Conservation (phyloP, 2,329 filamentous ascomycete genomes). For the Simplicillium sp. region DNA sequence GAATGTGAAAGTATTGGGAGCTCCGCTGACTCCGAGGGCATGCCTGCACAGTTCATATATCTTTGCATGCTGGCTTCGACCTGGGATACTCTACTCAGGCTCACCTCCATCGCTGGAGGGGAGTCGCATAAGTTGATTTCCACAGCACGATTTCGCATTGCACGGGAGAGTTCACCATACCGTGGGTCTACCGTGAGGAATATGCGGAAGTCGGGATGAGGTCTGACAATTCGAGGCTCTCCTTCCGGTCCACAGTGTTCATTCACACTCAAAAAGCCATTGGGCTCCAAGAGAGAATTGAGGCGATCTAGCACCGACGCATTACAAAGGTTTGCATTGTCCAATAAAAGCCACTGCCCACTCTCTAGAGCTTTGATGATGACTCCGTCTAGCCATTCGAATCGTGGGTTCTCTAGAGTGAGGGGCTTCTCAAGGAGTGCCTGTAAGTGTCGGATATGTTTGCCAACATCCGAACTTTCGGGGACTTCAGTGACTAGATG, state of each 20-base stretch:
- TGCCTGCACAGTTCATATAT: slow-evolving; percentile 28
- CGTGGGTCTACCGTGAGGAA: slow-evolving; percentile 90
- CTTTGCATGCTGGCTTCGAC: slow-evolving; percentile 42
- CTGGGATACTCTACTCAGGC: slow-evolving; percentile 29
- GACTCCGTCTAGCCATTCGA: slow-evolving; percentile 93
- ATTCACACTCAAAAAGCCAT: slow-evolving; percentile 82
- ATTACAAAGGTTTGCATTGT: slow-evolving; percentile 95
- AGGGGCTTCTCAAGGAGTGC: slow-evolving; percentile 41
- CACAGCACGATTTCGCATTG: slow-evolving; percentile 91
- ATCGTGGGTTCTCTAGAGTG: slow-evolving; percentile 63
- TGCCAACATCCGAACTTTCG: slow-evolving; percentile 33
- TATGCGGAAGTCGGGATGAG: slow-evolving; percentile 80
- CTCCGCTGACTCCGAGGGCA: slow-evolving; percentile 16
- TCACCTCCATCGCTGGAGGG: slow-evolving; percentile 19
- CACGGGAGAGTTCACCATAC: slow-evolving; percentile 86
- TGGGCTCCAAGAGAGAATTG: slow-evolving; percentile 88
- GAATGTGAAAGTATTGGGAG: slow-evolving; percentile 14
- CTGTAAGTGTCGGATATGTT: slow-evolving; percentile 37
- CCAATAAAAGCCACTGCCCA: slow-evolving; percentile 87
- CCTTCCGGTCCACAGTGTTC: slow-evolving; percentile 82
- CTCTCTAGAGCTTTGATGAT: slow-evolving; percentile 78
- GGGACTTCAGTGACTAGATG: slow-evolving; percentile 30
- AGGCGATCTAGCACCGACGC: slow-evolving; percentile 88
- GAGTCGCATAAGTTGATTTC: slow-evolving; percentile 67
- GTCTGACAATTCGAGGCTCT: slow-evolving; percentile 66